Conservation (phyloP, 2,329 filamentous ascomycete genomes). For the Aureobasidium sp. region DNA sequence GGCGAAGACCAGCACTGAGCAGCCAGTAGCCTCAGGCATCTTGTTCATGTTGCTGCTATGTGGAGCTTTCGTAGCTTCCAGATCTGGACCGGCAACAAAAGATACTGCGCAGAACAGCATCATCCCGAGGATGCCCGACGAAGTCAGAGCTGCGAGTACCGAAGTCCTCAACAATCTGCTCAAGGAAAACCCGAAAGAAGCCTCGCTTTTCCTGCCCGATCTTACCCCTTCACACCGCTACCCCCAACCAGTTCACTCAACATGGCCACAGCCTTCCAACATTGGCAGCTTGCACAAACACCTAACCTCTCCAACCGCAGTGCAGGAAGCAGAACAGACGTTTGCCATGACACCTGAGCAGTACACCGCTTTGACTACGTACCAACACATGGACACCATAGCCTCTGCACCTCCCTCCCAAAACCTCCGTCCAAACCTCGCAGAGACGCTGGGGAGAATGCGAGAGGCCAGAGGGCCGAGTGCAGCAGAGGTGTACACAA, state of each 20-base stretch:
- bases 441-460: constrained; percentile 72
- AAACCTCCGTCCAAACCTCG: constrained; percentile 55
- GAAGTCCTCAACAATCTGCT: constrained; percentile 71
- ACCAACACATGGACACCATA: neutral
- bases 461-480: constrained; percentile 45
- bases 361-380: constrained; percentile 67
- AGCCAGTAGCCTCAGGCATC: constrained; percentile 67
- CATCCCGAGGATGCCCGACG: constrained; percentile 70
- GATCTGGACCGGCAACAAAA: constrained; percentile 43
- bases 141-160: constrained; percentile 69
- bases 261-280: constrained; percentile 15
- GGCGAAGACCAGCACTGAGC: constrained; percentile 26
- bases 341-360: constrained; percentile 80
- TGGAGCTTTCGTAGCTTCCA: constrained; percentile 90
- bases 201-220: neutral
- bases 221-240: neutral
- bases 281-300: constrained; percentile 36
- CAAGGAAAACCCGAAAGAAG: constrained; percentile 46
- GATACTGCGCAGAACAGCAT: constrained; percentile 52
- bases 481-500: constrained; percentile 82
- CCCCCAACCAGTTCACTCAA: neutral
- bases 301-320: constrained; percentile 55
- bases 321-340: constrained; percentile 79
- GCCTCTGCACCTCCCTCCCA: constrained; percentile 31
- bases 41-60: constrained; percentile 94